phyloP scores from a whole-genome alignment of 2,329 filamentous ascomycete species.

The Chrysosporium queenslandicum region DNA sequence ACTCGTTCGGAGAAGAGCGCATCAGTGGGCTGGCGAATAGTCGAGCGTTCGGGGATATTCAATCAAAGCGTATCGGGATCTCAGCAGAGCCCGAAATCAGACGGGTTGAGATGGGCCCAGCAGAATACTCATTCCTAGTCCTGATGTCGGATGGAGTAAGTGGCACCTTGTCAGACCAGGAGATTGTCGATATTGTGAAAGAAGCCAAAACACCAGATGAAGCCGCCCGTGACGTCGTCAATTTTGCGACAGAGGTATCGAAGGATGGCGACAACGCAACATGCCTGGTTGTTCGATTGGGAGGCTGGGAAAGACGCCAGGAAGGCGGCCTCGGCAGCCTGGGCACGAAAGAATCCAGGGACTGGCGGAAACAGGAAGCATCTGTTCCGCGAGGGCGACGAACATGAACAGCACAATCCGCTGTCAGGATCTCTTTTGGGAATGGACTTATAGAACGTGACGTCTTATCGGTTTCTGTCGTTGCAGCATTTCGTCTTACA shows the following conservation, averaged over 20 bases:
- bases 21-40: constrained; percentile 90
- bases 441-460: too few species aligned
- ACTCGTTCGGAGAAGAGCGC: constrained; percentile 94
- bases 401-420: constrained; percentile 26
- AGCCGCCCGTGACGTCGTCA: constrained; percentile 66
- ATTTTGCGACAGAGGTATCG: constrained; percentile 79
- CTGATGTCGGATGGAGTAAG: constrained; percentile 83
- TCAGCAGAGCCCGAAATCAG: constrained; percentile 86
- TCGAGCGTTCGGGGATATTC: constrained; percentile 85
- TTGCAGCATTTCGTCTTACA: not conserved
- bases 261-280: constrained; percentile 55
- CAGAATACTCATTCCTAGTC: constrained; percentile 81
- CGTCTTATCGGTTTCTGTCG: not conserved
- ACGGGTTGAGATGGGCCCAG: constrained; percentile 66
- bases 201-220: constrained; percentile 86
- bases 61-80: constrained; percentile 83
- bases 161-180: constrained; percentile 77
- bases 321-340: constrained; percentile 84
- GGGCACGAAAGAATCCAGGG: constrained; percentile 83
- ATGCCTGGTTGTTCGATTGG: constrained; percentile 52
- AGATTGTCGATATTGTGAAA: constrained; percentile 92
- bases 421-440: too few species aligned
- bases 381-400: constrained; percentile 66
- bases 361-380: constrained; percentile 71
- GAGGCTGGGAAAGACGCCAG: constrained; percentile 52